Conservation (phyloP, 441 rosid genomes). For the Erysimum pusillum region DNA sequence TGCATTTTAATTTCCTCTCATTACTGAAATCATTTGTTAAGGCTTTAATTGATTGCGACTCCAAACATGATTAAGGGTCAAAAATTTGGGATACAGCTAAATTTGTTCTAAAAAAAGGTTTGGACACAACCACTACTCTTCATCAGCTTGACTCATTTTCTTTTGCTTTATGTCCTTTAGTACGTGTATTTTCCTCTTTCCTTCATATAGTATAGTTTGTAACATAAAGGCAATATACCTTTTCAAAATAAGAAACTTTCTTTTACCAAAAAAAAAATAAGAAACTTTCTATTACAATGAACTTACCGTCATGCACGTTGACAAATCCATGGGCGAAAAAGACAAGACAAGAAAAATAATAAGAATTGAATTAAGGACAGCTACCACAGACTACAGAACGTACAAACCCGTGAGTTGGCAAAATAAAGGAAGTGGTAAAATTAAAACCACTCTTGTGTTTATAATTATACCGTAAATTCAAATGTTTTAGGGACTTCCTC, state of each 20-base stretch:
- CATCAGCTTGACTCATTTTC: neutral
- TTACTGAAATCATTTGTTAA: neutral
- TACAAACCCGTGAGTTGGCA: slow-evolving; percentile 46
- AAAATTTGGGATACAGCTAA: neutral
- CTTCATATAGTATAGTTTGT: no score
- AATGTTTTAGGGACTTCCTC: neutral
- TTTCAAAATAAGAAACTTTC: slow-evolving; percentile 10
- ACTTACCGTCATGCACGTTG: slow-evolving; percentile 16
- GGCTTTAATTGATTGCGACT: slow-evolving; percentile 2
- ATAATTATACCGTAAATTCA: neutral
- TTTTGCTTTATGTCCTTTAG: slow-evolving; percentile 27
- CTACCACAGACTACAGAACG: slow-evolving; percentile 33
- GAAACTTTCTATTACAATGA: slow-evolving; percentile 5
- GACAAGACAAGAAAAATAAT: slow-evolving; percentile 15
- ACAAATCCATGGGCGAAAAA: slow-evolving; percentile 1
- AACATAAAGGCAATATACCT: slow-evolving; percentile 16
- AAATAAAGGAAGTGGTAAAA: slow-evolving; percentile 24
- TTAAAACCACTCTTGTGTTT: neutral
- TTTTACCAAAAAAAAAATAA: no score
- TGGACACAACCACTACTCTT: slow-evolving; percentile 11
- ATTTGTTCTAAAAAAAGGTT: neutral
- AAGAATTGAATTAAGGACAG: slow-evolving; percentile 28
- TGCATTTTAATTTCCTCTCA: neutral
- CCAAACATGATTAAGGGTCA: slow-evolving; percentile 18
- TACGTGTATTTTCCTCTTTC: neutral